Evolutionary conservation across 148 eudicot species (phyloP).

Genomic region (Spergularia bocconei): DNA sequence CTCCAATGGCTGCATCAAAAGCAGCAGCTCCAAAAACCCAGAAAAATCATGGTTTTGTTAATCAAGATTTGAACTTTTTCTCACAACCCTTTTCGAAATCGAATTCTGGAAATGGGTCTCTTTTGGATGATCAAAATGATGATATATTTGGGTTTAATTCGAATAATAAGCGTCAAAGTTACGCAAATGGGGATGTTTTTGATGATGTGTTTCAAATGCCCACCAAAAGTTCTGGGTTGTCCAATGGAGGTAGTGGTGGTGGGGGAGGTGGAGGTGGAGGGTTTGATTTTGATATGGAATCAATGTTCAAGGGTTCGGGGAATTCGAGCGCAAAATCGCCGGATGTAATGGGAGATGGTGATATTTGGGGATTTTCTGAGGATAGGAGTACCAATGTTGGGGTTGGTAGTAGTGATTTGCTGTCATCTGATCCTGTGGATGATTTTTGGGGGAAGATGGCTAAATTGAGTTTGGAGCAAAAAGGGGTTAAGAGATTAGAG

Average conservation of each 20-base stretch:
- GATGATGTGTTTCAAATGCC: constrained; percentile 41
- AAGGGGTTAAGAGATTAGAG: constrained; percentile 16
- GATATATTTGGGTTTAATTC: constrained; percentile 34
- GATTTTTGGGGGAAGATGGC: constrained; percentile 58
- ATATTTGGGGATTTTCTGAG: constrained; percentile 49
- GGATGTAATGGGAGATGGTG: constrained; percentile 32
- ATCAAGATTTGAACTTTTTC: constrained; percentile 25
- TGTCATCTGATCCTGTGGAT: constrained; percentile 45
- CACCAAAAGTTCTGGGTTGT: constrained; percentile 13
- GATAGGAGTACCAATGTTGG: constrained; percentile 12
- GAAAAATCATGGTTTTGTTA: constrained; percentile 13
- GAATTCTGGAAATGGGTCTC: constrained; percentile 34
- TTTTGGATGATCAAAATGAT: constrained; percentile 40
- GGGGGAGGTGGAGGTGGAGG: constrained; percentile 1
- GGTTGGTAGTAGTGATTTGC: constrained; percentile 40
- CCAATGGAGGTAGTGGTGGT: constrained; percentile 20
- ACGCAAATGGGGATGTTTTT: constrained; percentile 33
- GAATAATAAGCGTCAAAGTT: constrained; percentile 20
- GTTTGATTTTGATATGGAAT: constrained; percentile 44
- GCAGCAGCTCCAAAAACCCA: constrained; percentile 7
- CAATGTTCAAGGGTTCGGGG: constrained; percentile 35
- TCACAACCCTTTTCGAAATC: constrained; percentile 21
- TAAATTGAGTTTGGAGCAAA: constrained; percentile 29
- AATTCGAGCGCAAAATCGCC: constrained; percentile 29
- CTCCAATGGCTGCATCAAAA: constrained; percentile 73